Evolutionary conservation across 176 grass and related monocot species (phyloP), one percentile per base, ranked within the genome.

Genomic region (Phragmites australis): DNA sequence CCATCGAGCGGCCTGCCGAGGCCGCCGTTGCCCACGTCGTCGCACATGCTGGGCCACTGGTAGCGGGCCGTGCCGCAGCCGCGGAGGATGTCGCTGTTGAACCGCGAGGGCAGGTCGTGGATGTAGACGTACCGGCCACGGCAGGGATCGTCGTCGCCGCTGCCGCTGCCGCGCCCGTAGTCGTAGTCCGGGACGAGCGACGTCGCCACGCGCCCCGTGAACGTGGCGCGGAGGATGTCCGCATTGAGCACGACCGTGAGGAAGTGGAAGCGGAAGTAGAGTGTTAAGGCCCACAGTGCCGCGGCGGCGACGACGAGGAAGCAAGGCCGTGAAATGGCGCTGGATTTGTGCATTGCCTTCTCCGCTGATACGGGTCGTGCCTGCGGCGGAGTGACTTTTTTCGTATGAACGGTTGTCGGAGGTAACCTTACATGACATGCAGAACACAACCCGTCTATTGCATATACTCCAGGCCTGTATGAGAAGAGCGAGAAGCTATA

Each of bases 11-110:
- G 68, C 25, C 68, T 49, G 32, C 91, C 91, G 4, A 93, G 72
- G 15, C 91, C 91, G 12, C 60, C 81, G 81, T 93, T 93, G 80
- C 60, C 23, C 39, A 85, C 65, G 11, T 79, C 23, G 43, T 75
- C 54, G 77, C 91, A 93, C 91, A 90, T 90, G 72, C 62, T 37
- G 44, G 72, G 45, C 91, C 91, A 90, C 17, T 63, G 77, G 41
- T 60, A 74, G 19, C 60, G 16, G 32, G 70, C 45, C 21, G 57
- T 70, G 6, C 49, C 56, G 75, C 91, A 93, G 61, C 78, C 77
- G 2, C 47, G 49, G 60, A 90, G 74, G 70, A 93, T 88, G 74
- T 88, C 85, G 19, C 50, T 29, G 63, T 93, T 93, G 82, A 93
- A 93, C 16, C 84, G 71, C 59, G 85, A 23, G 40, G 85, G 88